Percentiles rank a stretch among this genome's conserved stretches.
These are phyloP conservation scores for Phytophthora colocasiae DNA, from an alignment of 352 stramenopile species.

Conservation along the genomic window DNA sequence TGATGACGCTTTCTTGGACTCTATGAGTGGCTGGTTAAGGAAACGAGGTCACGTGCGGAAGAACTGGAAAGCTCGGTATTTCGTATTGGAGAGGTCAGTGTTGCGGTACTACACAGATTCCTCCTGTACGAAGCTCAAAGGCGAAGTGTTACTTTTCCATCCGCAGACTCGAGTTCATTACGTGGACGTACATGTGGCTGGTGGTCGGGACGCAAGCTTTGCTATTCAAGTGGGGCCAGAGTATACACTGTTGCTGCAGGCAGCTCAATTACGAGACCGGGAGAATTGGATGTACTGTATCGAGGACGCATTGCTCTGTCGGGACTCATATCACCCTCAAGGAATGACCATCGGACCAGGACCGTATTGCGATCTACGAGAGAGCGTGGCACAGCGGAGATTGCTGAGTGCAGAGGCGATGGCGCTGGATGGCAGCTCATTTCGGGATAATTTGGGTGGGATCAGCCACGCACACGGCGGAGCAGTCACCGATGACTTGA, in stretches of 20 bases:
- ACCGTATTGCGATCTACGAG: slow-evolving; percentile 54
- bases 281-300: slow-evolving; percentile 88
- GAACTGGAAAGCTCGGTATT: slow-evolving; percentile 84
- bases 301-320: slow-evolving; percentile 75
- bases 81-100: slow-evolving; percentile 74
- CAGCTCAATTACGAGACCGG: slow-evolving; percentile 58
- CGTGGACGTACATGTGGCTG: slow-evolving; percentile 66
- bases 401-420: slow-evolving; percentile 68
- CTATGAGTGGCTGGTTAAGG: slow-evolving; percentile 72
- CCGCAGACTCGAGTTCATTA: slow-evolving; percentile 72
- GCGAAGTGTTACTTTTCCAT: slow-evolving; percentile 83
- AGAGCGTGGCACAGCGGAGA: slow-evolving; percentile 61
- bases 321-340: slow-evolving; percentile 70
- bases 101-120: slow-evolving; percentile 75
- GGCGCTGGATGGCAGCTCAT: slow-evolving; percentile 39
- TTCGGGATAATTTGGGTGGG: slow-evolving; percentile 27
- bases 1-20: slow-evolving; percentile 76
- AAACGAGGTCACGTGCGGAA: slow-evolving; percentile 78
- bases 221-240: slow-evolving; percentile 65
- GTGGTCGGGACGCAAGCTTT: slow-evolving; percentile 64
- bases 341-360: slow-evolving; percentile 21
- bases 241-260: slow-evolving; percentile 72
- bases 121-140: slow-evolving; percentile 60
- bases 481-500: slow-evolving; percentile 29
- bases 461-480: slow-evolving; percentile 43